A percentile compares a stretch with the other conserved stretches of the same genome.
Evolutionary conservation across 805 yeast species (phyloP).

Genomic region (Teunomyces funiuensis): DNA sequence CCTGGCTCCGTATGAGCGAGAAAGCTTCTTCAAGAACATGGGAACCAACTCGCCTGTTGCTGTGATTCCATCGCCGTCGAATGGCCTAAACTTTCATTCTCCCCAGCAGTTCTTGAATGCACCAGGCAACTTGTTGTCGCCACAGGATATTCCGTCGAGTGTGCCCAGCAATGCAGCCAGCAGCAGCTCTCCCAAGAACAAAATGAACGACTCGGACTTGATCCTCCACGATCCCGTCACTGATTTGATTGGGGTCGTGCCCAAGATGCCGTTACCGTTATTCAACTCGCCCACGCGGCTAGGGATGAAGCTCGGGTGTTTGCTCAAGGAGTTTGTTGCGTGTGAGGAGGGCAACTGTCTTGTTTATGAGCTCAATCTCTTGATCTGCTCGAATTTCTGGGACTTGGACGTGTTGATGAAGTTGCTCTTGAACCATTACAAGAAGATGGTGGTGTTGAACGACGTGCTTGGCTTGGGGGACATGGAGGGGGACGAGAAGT

Average conservation of each 20-base stretch:
- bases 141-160: constrained; percentile 20
- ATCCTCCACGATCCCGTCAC: constrained; percentile 49
- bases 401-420: constrained; percentile 55
- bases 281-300: constrained; percentile 69
- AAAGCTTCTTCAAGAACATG: constrained; percentile 5
- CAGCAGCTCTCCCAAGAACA: background rate
- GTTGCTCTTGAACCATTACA: constrained; percentile 57
- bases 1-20: constrained; percentile 2
- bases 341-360: constrained; percentile 16
- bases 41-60: too few relatives aligned
- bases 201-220: constrained; percentile 4
- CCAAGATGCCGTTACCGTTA: constrained; percentile 62
- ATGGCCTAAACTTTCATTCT: constrained; percentile 32
- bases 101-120: constrained; percentile 38
- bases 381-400: constrained; percentile 73
- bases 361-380: constrained; percentile 61
- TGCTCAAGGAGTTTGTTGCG: constrained; percentile 42
- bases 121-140: constrained; percentile 34
- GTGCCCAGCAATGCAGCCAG: constrained; percentile 4
- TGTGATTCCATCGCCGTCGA: constrained; percentile 31
- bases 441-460: constrained; percentile 50
- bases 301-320: constrained; percentile 69
- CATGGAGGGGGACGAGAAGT: constrained; percentile 16
- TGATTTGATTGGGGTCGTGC: constrained; percentile 56
- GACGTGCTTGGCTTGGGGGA: constrained; percentile 36